Percentiles rank a stretch among this genome's conserved stretches.
Conservation (phyloP, 1,139 yeast genomes). For the Hansenula sp. region DNA sequence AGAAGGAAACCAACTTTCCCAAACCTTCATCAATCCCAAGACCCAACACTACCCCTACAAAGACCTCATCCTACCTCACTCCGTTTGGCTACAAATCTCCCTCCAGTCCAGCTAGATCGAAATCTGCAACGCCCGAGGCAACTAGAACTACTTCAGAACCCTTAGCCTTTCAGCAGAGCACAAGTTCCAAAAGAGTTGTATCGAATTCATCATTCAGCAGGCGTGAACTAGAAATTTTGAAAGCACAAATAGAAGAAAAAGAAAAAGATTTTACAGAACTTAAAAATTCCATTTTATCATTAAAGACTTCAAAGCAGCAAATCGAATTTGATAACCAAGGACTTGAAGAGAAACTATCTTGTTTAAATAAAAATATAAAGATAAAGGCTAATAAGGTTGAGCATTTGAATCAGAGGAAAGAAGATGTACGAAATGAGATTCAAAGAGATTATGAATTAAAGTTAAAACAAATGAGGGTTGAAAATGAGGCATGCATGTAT, state of each 20-base stretch:
- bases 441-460: slow-evolving; percentile 34
- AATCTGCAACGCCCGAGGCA: not conserved
- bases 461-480: slow-evolving; percentile 30
- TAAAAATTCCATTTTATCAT: slow-evolving; percentile 26
- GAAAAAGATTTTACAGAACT: slow-evolving; percentile 22
- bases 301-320: slow-evolving; percentile 36
- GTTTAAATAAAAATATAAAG: slow-evolving; percentile 22
- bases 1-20: not conserved
- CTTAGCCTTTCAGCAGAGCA: not conserved
- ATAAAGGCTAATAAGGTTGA: slow-evolving; percentile 38
- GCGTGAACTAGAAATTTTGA: slow-evolving; percentile 8
- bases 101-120: slow-evolving; percentile 2
- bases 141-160: not conserved
- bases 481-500: slow-evolving; percentile 33
- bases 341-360: slow-evolving; percentile 13
- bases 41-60: slow-evolving; percentile 15
- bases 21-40: slow-evolving; percentile 18
- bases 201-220: not conserved
- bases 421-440: slow-evolving; percentile 31
- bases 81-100: slow-evolving; percentile 13
- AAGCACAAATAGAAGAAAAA: slow-evolving; percentile 2
- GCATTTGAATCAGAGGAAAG: slow-evolving; percentile 27
- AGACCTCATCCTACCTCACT: slow-evolving; percentile 10
- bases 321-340: slow-evolving; percentile 34
- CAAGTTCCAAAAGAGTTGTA: not conserved